These are phyloP conservation scores for Dictyostelium capitatum DNA, from an alignment of 78 protist genomes.

Conservation along the genomic window DNA sequence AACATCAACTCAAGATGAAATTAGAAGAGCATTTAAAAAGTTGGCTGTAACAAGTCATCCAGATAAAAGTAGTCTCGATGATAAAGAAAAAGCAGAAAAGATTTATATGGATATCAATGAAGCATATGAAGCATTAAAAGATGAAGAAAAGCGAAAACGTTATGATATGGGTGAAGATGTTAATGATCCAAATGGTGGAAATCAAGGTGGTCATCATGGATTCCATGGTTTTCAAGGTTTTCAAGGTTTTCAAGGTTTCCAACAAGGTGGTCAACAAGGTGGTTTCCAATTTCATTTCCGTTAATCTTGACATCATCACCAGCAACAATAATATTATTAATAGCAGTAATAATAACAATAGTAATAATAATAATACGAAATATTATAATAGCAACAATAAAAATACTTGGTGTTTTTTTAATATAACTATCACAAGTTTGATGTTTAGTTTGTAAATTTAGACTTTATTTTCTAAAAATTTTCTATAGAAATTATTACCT, in stretches of 20 bases:
- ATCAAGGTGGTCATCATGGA: constrained; percentile 20
- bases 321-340: background rate
- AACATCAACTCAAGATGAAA: constrained; percentile 51
- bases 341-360: background rate
- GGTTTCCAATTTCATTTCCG: constrained; percentile 41
- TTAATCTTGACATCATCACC: background rate
- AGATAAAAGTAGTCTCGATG: constrained; percentile 60
- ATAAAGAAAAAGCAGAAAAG: constrained; percentile 84
- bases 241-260: constrained; percentile 41
- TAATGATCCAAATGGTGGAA: constrained; percentile 17
- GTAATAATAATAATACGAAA: background rate
- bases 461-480: constrained; percentile 29
- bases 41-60: constrained; percentile 83
- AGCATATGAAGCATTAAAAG: constrained; percentile 86
- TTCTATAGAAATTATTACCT: constrained; percentile 20
- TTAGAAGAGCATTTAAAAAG: constrained; percentile 84
- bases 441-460: background rate
- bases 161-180: constrained; percentile 86
- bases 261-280: constrained; percentile 24
- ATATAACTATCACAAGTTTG: background rate
- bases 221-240: constrained; percentile 34
- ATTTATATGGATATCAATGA: constrained; percentile 86
- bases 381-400: background rate
- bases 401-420: background rate
- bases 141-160: constrained; percentile 83